Conservation (phyloP, 176 grass and related monocot species). For the Bromus sterilis region DNA sequence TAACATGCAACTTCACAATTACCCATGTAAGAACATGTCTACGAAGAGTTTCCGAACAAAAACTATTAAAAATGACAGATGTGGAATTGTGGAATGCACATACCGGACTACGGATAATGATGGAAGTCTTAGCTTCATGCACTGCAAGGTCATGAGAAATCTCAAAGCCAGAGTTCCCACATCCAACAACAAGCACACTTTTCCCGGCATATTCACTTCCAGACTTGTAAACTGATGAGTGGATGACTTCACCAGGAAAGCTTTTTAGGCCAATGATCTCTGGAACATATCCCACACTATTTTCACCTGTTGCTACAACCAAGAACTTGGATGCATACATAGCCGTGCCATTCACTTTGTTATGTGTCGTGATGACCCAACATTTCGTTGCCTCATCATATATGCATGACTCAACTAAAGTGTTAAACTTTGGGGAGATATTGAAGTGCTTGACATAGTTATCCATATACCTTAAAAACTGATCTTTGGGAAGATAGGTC, state of each 20-base stretch:
- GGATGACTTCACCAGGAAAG: constrained; percentile 46
- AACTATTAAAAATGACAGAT: background rate
- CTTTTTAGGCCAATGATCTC: constrained; percentile 20
- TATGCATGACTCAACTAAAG: constrained; percentile 26
- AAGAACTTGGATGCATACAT: constrained; percentile 36
- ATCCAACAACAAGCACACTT: constrained; percentile 55
- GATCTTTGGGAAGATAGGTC: constrained; percentile 34
- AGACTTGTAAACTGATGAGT: constrained; percentile 47
- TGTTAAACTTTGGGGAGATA: constrained; percentile 8
- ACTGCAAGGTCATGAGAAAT: constrained; percentile 57
- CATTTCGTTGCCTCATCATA: constrained; percentile 10
- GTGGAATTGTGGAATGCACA: background rate
- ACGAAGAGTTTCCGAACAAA: background rate
- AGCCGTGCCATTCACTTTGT: background rate
- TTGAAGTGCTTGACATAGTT: constrained; percentile 31
- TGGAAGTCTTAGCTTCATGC: constrained; percentile 35
- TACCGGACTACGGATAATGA: constrained; percentile 45
- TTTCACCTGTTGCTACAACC: constrained; percentile 64
- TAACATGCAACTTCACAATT: constrained; percentile 50
- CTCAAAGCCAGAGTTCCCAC: constrained; percentile 77
- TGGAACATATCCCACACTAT: constrained; percentile 26
- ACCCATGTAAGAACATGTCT: background rate
- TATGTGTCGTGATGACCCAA: constrained; percentile 28
- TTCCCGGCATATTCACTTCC: constrained; percentile 5
- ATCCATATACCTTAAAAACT: constrained; percentile 55